Evolutionary conservation across 805 yeast genomes (phyloP).

Genomic region (Hemisphaericaspora nanyangensis): DNA sequence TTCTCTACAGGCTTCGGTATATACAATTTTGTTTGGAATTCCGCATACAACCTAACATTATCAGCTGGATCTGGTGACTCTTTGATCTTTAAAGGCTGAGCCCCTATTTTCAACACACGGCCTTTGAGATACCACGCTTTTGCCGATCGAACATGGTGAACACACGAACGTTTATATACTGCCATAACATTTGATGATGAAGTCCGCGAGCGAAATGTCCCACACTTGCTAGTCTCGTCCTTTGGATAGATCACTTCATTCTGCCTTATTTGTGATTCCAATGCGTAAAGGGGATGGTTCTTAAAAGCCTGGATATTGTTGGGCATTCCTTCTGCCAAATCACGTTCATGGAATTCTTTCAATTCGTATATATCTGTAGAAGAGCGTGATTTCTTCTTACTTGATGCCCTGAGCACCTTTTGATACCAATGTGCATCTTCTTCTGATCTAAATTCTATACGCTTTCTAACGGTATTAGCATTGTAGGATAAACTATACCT

Average conservation of each 20-base stretch:
- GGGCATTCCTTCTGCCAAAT: conserved; percentile 82
- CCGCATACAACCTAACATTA: conserved; percentile 62
- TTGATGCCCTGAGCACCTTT: conserved; percentile 24
- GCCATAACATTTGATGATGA: conserved; percentile 45
- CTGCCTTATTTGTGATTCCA: conserved; percentile 68
- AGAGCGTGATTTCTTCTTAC: conserved; percentile 14
- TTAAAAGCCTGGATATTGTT: conserved; percentile 76
- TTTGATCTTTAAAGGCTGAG: conserved; percentile 54
- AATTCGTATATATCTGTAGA: conserved; percentile 52
- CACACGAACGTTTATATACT: conserved; percentile 66
- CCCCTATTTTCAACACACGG: conserved; percentile 66
- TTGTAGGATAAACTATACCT: conserved; percentile 70
- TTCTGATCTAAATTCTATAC: conserved; percentile 56
- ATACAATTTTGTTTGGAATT: conserved; percentile 70
- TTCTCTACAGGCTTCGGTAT: conserved; percentile 61
- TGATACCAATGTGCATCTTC: conserved; percentile 61
- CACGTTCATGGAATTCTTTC: conserved; percentile 57
- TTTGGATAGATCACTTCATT: conserved; percentile 71
- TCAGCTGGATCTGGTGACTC: conserved; percentile 45
- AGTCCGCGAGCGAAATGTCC: conserved; percentile 54
- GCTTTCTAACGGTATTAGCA: conserved; percentile 68
- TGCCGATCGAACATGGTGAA: conserved; percentile 63
- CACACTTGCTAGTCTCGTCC: conserved; percentile 55
- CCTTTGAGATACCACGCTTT: conserved; percentile 87
- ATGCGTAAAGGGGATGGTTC: conserved; percentile 80